A percentile compares a stretch with the other conserved stretches of the same genome.
These are phyloP conservation scores for Acanthamoeba triangularis DNA, from an alignment of 208 protist species.

Conservation along the genomic window DNA sequence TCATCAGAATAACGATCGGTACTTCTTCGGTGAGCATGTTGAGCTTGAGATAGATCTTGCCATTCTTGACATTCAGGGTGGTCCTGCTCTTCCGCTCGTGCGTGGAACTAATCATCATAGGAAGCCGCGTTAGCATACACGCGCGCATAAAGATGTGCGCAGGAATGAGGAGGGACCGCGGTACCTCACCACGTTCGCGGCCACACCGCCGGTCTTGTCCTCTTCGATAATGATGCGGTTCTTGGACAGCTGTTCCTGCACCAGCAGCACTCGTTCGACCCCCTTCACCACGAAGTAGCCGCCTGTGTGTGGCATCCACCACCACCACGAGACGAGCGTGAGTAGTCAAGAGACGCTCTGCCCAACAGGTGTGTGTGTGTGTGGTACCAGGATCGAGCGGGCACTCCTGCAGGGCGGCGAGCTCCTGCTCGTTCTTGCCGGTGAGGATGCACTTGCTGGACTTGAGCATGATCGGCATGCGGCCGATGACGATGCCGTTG, in stretches of 20 bases:
- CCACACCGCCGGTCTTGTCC: slow-evolving; percentile 88
- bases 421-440: slow-evolving; percentile 94
- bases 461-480: slow-evolving; percentile 99
- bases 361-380: neutral
- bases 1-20: slow-evolving; percentile 98
- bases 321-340: neutral
- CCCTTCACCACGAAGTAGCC: slow-evolving; percentile 99
- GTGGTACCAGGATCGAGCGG: slow-evolving; percentile 96
- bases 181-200: slow-evolving; percentile 80
- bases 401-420: slow-evolving; percentile 98
- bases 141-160: neutral
- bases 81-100: slow-evolving; percentile 96
- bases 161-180: slow-evolving; percentile 61
- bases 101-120: slow-evolving; percentile 81
- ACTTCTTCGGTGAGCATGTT: slow-evolving; percentile 99
- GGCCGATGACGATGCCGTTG: slow-evolving; percentile 96
- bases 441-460: slow-evolving; percentile 98
- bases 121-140: neutral
- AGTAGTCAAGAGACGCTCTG: neutral
- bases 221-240: slow-evolving; percentile 99
- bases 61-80: slow-evolving; percentile 96
- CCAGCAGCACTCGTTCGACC: slow-evolving; percentile 98
- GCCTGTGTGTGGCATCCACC: slow-evolving; percentile 76
- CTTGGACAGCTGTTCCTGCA: slow-evolving; percentile 98
- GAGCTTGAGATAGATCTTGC: slow-evolving; percentile 97